Evolutionary conservation across 2,329 filamentous ascomycete species (phyloP).

Genomic region (Huntiella savannae): DNA sequence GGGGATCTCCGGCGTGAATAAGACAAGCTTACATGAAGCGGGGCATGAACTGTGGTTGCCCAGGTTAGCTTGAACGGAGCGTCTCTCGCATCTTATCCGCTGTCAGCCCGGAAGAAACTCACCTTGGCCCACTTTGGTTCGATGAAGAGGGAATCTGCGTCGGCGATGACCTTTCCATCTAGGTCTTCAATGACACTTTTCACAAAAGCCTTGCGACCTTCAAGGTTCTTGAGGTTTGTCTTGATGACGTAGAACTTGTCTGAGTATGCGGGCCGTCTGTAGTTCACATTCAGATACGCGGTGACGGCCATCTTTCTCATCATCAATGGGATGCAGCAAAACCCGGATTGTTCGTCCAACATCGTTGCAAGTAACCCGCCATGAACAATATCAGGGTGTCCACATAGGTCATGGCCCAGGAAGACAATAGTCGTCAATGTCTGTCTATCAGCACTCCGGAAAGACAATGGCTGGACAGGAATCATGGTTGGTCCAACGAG

Average conservation of each 20-base stretch:
- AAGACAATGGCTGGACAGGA: constrained; percentile 62
- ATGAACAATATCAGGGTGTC: constrained; percentile 79
- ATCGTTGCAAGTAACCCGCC: constrained; percentile 79
- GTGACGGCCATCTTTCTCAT: constrained; percentile 77
- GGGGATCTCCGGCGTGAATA: no score
- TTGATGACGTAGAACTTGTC: constrained; percentile 57
- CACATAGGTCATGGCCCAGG: constrained; percentile 60
- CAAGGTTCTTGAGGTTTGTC: constrained; percentile 64
- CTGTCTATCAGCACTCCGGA: constrained; percentile 51
- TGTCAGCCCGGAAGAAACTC: constrained; percentile 19
- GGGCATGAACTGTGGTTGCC: constrained; percentile 13
- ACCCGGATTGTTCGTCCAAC: constrained; percentile 72
- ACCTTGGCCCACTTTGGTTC: constrained; percentile 70
- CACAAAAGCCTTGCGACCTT: constrained; percentile 90
- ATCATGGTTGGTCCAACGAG: constrained; percentile 58
- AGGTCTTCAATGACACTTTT: constrained; percentile 66
- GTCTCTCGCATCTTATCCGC: no score
- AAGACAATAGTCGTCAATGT: constrained; percentile 50
- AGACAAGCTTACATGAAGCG: background rate
- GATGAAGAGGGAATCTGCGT: constrained; percentile 73
- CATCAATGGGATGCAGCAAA: constrained; percentile 74
- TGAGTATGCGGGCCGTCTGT: constrained; percentile 61
- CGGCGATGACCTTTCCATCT: constrained; percentile 52
- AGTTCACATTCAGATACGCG: constrained; percentile 67
- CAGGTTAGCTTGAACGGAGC: no score